phyloP scores from a whole-genome alignment of 306 rosid species.

The Cicer judaicum region DNA sequence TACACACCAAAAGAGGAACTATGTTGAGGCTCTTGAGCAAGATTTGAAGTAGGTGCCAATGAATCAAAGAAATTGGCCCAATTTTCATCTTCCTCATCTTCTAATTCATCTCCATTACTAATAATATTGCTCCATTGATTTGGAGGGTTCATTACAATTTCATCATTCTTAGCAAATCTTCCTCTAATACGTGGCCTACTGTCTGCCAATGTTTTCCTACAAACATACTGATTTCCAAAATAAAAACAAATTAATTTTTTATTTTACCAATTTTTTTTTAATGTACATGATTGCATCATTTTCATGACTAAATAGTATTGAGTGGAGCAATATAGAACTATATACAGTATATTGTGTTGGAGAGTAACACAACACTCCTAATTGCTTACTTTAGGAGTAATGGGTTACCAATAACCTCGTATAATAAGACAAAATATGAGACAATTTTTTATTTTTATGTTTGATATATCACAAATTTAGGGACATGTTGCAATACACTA shows the following conservation, averaged over 20 bases:
- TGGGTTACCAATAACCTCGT: slow-evolving; percentile 13
- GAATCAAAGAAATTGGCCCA: slow-evolving; percentile 75
- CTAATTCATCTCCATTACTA: slow-evolving; percentile 55
- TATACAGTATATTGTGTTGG: slow-evolving; percentile 32
- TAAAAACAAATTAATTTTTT: slow-evolving; percentile 2
- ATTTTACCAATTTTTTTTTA: neutral
- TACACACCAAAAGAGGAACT: slow-evolving; percentile 34
- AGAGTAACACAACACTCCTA: slow-evolving; percentile 23
- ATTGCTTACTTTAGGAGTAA: slow-evolving; percentile 26
- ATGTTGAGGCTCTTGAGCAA: slow-evolving; percentile 47
- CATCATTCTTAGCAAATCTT: slow-evolving; percentile 80
- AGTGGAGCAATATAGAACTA: slow-evolving; percentile 29
- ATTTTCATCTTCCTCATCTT: slow-evolving; percentile 63
- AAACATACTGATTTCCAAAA: slow-evolving; percentile 66
- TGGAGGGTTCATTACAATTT: slow-evolving; percentile 53
- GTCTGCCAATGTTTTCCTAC: slow-evolving; percentile 92
- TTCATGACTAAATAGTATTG: slow-evolving; percentile 8
- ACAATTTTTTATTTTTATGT: slow-evolving; percentile 22
- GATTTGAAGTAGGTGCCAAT: slow-evolving; percentile 55
- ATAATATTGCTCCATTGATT: slow-evolving; percentile 55
- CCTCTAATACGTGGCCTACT: slow-evolving; percentile 93
- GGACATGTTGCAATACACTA: slow-evolving; percentile 26
- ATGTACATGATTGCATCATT: neutral
- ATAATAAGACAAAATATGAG: slow-evolving; percentile 39
- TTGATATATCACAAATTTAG: slow-evolving; percentile 8